phyloP scores from a whole-genome alignment of 148 eudicot genomes.

The Dysphania ambrosioides region DNA sequence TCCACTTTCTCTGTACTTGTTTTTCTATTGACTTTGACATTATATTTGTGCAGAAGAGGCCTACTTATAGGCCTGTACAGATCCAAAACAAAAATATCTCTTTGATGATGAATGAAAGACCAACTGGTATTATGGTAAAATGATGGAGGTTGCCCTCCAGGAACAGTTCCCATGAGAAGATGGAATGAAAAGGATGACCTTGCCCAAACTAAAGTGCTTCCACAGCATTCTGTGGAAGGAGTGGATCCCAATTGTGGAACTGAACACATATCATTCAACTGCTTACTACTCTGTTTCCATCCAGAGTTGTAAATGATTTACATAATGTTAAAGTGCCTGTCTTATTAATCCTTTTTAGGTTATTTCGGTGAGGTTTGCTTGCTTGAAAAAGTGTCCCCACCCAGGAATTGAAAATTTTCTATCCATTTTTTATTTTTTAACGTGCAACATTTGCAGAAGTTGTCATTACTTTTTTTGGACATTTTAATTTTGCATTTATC shows the following conservation, averaged over 20 bases:
- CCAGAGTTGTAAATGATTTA: neutral
- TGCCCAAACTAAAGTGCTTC: neutral
- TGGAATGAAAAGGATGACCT: neutral
- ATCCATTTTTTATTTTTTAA: too few species aligned
- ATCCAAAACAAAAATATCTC: neutral
- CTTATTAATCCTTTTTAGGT: too few species aligned
- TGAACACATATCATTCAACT: neutral
- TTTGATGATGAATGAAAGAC: slow-evolving; percentile 10
- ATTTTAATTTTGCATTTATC: too few species aligned
- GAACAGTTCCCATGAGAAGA: slow-evolving; percentile 25
- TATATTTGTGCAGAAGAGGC: slow-evolving; percentile 17
- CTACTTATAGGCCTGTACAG: slow-evolving; percentile 12
- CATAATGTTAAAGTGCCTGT: neutral
- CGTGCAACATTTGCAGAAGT: too few species aligned
- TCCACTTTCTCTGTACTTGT: neutral
- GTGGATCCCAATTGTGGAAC: slow-evolving; percentile 1
- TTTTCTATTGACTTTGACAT: neutral
- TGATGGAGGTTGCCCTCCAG: slow-evolving; percentile 21
- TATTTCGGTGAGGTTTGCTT: too few species aligned
- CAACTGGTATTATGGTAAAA: neutral
- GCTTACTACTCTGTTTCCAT: neutral
- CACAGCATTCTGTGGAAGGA: neutral
- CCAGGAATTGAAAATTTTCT: too few species aligned
- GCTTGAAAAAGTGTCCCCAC: too few species aligned
- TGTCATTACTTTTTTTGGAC: too few species aligned